Conservation (phyloP, 495 filamentous ascomycete species). For the Stereocaulon alpinum region DNA sequence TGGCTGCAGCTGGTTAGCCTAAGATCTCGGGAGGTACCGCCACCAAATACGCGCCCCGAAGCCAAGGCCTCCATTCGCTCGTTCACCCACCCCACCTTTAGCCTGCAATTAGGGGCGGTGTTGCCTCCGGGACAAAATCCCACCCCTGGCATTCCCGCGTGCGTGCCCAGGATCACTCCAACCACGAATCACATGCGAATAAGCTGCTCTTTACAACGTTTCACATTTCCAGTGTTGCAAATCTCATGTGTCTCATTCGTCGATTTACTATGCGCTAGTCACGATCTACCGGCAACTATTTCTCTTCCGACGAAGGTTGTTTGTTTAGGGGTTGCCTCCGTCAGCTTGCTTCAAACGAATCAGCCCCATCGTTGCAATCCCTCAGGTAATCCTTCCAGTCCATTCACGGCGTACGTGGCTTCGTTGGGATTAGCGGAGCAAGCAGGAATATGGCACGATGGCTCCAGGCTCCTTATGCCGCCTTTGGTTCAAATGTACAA, state of each 20-base stretch:
- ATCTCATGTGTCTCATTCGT: not conserved
- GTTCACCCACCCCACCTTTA: not conserved
- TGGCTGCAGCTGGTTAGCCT: too few relatives aligned
- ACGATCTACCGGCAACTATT: not conserved
- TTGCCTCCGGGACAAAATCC: too few relatives aligned
- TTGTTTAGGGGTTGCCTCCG: not conserved
- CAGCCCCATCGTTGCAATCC: not conserved
- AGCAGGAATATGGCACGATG: not conserved
- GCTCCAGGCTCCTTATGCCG: not conserved
- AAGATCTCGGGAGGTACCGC: not conserved
- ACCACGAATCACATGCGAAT: too few relatives aligned
- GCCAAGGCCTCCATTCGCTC: not conserved
- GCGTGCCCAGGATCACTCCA: not conserved
- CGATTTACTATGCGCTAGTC: not conserved
- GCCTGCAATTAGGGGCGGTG: not conserved
- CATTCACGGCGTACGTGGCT: not conserved
- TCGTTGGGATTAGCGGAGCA: not conserved
- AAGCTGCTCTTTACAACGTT: too few relatives aligned
- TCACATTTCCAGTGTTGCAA: too few relatives aligned
- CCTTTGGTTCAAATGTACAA: not conserved
- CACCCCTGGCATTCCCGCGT: not conserved
- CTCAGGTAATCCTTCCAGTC: not conserved
- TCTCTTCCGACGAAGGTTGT: not conserved
- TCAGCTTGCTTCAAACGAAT: constrained; percentile 4
- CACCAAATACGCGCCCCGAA: not conserved